These are phyloP conservation scores for Biscogniauxia marginata DNA, from an alignment of 2,329 filamentous ascomycete genomes.

Conservation along the genomic window DNA sequence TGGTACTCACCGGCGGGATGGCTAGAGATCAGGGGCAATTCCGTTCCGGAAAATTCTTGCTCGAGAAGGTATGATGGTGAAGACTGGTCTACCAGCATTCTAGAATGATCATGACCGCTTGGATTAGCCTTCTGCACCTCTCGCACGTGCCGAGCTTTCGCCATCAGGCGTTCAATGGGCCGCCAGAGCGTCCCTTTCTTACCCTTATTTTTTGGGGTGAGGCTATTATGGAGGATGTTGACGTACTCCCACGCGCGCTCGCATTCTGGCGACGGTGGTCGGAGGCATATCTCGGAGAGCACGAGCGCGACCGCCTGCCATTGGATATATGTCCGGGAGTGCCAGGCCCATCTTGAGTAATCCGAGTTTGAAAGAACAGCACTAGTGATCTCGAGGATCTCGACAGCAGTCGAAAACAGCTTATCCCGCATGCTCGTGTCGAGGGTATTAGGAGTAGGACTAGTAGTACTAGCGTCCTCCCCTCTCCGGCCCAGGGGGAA, in stretches of 20 bases:
- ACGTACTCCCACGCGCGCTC: constrained; percentile 17
- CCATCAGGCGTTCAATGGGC: constrained; percentile 13
- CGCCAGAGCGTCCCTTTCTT: constrained; percentile 7
- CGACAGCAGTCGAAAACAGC: constrained; percentile 2
- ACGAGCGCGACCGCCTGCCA: constrained; percentile 14
- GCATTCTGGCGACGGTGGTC: constrained; percentile 6
- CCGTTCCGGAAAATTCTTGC: too few species aligned
- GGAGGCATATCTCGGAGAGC: constrained; percentile 12
- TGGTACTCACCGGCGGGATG: neutral
- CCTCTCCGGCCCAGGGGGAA: neutral
- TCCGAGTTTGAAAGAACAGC: neutral
- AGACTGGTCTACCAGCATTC: neutral
- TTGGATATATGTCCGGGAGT: constrained; percentile 8
- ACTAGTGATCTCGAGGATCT: constrained; percentile 5
- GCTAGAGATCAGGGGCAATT: neutral
- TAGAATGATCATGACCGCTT: neutral
- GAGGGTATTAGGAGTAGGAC: too few species aligned
- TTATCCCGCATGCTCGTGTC: neutral
- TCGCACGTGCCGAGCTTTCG: constrained; percentile 16
- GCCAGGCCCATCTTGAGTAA: constrained; percentile 4
- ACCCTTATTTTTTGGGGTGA: constrained; percentile 24
- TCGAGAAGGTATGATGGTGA: neutral
- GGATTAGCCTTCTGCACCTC: constrained; percentile 9
- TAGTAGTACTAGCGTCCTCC: neutral
- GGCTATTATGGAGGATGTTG: constrained; percentile 2